A percentile compares a stretch with the other conserved stretches of the same genome.
Evolutionary conservation across 495 filamentous ascomycete genomes (phyloP).

Genomic region (Penicillium herquei): DNA sequence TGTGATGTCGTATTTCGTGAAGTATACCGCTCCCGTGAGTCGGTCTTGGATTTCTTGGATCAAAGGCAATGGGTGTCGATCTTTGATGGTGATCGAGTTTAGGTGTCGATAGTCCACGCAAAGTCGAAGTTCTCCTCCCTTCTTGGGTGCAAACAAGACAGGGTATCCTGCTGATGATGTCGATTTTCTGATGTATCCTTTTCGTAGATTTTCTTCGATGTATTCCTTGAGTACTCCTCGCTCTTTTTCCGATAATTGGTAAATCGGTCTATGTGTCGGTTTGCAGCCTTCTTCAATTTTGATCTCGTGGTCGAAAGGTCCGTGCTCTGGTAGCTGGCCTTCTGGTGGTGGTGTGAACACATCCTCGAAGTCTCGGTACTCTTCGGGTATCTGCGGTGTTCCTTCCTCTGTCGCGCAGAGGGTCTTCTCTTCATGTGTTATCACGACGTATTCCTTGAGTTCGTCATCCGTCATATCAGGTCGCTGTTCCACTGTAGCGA

Average conservation of each 20-base stretch:
- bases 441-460: neutral
- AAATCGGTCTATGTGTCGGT: neutral
- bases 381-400: conserved; percentile 4
- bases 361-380: conserved; percentile 5
- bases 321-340: conserved; percentile 1
- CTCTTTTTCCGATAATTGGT: neutral
- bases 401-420: conserved; percentile 1
- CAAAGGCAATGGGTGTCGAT: conserved; percentile 44
- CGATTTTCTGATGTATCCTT: conserved; percentile 41
- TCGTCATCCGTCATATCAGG: neutral
- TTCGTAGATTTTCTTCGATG: conserved; percentile 2
- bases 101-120: conserved; percentile 46
- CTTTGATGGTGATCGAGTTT: conserved; percentile 42
- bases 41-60: conserved; percentile 42
- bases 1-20: conserved; percentile 47
- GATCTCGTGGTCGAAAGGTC: neutral
- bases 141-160: conserved; percentile 38
- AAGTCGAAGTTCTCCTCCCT: conserved; percentile 33
- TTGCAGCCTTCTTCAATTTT: neutral
- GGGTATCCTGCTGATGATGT: conserved; percentile 18
- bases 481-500: neutral
- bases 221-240: neutral
- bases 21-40: conserved; percentile 29
- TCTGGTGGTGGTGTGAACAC: conserved; percentile 1
- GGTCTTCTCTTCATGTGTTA: neutral